Base-by-base conservation (phyloP, 441 rosid species). In the Isatis lusitanica region DNA sequence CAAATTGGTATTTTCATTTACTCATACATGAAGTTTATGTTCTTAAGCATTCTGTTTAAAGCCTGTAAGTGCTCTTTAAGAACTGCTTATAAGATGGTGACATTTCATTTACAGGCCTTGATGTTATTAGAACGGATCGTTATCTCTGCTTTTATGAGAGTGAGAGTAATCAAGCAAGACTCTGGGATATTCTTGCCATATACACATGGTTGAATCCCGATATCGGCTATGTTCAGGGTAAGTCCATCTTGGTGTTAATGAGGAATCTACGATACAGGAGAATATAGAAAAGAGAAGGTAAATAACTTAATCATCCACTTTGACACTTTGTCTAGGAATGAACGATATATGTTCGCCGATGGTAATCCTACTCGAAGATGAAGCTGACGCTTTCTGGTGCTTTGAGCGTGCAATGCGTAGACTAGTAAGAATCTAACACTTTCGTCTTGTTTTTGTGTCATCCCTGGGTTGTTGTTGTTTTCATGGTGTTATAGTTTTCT, bases 341-440 rank as follows among this genome's bases (percentile, higher is more conserved):
- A 94, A 86, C 63, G 99, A 92, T 76, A 90, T 92, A 56, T 90
- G 98, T 83, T 94, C 97, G 35, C 99, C 97, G 9, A 92, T 94
- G 89, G 70, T 92, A 68, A 81, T 94, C 75, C 90, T 94, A 72
- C 67, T 90, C 7, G 97, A 92, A 79, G 74, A 94, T 65, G 99
- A 94, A 84, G 98, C 92, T 6, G 98, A 92, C 73, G 97, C 98
- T 51, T 94, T 83, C 76, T 94, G 99, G 98, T 94, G 99, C 87
- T 94, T 88, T 78, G 91, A 94, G 82, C 96, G 77, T 76, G 92
- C 92, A 55, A 94, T 94, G 99, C 88, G 87, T 64, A 90, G 90
- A 88, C 78, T 92, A 86, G 99, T 94, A 86, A 69, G 74, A 46
- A 43, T 67, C 33, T 48, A 60, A 9, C 43, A 12, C 74, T 26